Evolutionary conservation across 2,329 filamentous ascomycete species (phyloP), one percentile per base, ranked within the genome.

Genomic region (Juglanconis oblonga): DNA sequence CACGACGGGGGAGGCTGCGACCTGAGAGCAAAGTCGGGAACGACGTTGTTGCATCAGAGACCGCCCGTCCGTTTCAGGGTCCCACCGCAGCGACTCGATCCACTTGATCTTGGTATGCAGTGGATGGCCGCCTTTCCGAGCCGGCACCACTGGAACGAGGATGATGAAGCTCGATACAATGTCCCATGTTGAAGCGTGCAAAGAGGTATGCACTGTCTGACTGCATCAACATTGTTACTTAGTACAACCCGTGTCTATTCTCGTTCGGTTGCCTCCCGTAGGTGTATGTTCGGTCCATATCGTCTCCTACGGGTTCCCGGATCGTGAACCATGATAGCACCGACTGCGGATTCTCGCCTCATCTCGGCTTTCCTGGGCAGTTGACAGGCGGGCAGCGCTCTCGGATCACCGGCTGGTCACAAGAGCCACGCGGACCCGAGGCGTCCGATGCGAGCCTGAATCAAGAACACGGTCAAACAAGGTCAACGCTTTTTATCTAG

Each of bases 291-390:
- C 24, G 24, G 24, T 24, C 24, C 24, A 24, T 24, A 24, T 24
- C 24, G 24, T 24, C 24, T 24, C 24, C 24, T 24, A 24, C 24
- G 24, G 2, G 24, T 24, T 24, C 24, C 24, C 24, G 24, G 24
- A 24, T 54, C 17, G 52, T 57, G 32, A 35, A 40, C 51, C 45
- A 48, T 49, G 40, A 55, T 32, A 48, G 44, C 36, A 49, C 50
- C 57, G 45, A 52, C 40, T 35, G 52, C 31, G 36, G 45, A 31
- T 29, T 24, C 31, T 48, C 51, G 59, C 59, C 59, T 61, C 59
- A 52, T 47, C 44, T 54, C 50, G 33, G 42, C 31, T 5, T 40
- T 58, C 50, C 45, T 38, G 36, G 11, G 3, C 8, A 38, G 8
- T 38, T 13, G 11, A 7, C 36, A 38, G 2, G 36, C 36, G 31